Evolutionary conservation across 768 basidiomycete genomes (phyloP).

Genomic region (Leccinellum rugosiceps): DNA sequence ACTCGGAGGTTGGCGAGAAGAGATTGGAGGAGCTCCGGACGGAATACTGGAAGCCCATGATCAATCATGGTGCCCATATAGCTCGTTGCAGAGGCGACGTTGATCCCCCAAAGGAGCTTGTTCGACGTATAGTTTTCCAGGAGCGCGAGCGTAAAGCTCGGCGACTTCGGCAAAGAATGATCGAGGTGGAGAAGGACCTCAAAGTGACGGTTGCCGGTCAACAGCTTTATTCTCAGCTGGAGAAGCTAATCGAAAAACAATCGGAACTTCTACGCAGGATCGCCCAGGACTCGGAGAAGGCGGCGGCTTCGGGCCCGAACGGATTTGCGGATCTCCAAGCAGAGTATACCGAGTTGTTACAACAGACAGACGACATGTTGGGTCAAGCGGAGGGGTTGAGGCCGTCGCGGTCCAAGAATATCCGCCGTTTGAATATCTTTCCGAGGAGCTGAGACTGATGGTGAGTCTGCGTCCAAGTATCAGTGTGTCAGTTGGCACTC

Average conservation of each 20-base stretch:
- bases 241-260: background rate
- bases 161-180: too few species aligned
- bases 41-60: background rate
- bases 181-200: background rate
- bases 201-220: background rate
- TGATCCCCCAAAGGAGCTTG: conserved; percentile 4
- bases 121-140: too few species aligned
- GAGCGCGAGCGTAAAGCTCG: too few species aligned
- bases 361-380: conserved; percentile 5
- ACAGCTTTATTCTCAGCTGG: background rate
- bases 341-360: conserved; percentile 4
- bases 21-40: conserved; percentile 3
- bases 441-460: background rate
- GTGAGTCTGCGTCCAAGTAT: background rate
- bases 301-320: background rate
- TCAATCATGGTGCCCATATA: conserved; percentile 4
- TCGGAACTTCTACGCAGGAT: background rate
- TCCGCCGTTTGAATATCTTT: conserved; percentile 2
- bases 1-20: conserved; percentile 24
- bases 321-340: conserved; percentile 2
- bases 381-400: conserved; percentile 11
- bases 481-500: too few species aligned
- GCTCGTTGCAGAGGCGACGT: conserved; percentile 5
- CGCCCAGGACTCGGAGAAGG: conserved; percentile 10
- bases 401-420: background rate